Base-by-base conservation (phyloP, 2,329 filamentous ascomycete genomes). In the Aphanoascus verrucosus region DNA sequence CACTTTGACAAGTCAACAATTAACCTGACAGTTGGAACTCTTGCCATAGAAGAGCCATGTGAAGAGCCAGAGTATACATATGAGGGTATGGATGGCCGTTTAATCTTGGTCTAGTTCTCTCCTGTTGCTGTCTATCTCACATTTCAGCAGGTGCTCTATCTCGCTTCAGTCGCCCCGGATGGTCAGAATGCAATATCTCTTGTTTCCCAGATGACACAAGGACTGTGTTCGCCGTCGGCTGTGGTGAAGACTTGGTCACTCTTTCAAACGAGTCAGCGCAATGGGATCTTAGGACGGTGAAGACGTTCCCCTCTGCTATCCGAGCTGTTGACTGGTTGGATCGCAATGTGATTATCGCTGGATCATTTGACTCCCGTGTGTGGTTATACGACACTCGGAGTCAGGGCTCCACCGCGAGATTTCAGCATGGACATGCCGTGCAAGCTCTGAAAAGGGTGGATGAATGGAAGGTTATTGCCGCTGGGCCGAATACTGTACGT, bases 261-360 rank as follows among this genome's bases (percentile, higher is more conserved):
- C 55, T 71, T 5, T 60, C 65, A 44, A 63, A 63, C 14, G 53
- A 59, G 6, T 60, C 57, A 3, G 60, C 60, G 47, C 58, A 63
- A 47, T 69, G 65, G 66, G 54, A 58, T 2, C 50, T 69, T 19
- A 40, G 64, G 59, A 49, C 61, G 57, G 12, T 64, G 63, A 7
- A 58, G 28, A 51, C 40, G 40, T 56, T 56, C 62, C 6, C 23
- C 28, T 43, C 53, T 17, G 43, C 53, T 45, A 55, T 71, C 17
- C 62, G 57, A 23, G 61, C 65, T 9, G 64, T 72, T 2, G 70
- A 72, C 54, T 72, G 69, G 70, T 56, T 72, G 5, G 65, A 63
- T 1, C 49, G 59, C 3, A 60, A 64, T 41, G 62, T 72, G 1
- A 68, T 72, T 15, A 67, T 65, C 7, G 62, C 64, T 0, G 70